Conservation (phyloP, 202 grass and related monocot species). For the Panicum virgatum region DNA sequence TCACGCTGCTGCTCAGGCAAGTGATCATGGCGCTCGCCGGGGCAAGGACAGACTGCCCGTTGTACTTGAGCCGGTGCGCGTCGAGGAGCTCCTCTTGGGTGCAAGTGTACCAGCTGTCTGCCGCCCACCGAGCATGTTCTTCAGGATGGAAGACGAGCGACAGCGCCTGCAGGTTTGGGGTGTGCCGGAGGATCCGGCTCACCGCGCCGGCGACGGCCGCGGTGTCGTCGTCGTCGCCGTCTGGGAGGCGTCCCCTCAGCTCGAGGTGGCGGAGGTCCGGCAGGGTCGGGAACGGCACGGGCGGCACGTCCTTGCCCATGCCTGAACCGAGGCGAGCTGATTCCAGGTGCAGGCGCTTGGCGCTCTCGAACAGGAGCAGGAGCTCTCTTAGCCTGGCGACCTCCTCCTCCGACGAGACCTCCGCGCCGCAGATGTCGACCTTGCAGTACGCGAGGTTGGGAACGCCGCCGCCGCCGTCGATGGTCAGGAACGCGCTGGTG, state of each 20-base stretch:
- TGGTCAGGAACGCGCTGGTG: background rate
- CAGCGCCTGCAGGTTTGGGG: background rate
- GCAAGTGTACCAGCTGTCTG: background rate
- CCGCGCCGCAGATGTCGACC: conserved; percentile 8
- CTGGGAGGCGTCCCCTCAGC: background rate
- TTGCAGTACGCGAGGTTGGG: background rate
- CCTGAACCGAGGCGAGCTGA: background rate
- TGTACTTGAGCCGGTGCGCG: conserved; percentile 10
- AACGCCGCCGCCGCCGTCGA: background rate
- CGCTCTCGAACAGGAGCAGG: background rate
- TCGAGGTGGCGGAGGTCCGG: background rate
- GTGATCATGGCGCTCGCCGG: background rate
- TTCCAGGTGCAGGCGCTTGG: background rate
- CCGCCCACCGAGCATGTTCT: too few species aligned
- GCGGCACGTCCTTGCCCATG: background rate
- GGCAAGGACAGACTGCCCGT: background rate
- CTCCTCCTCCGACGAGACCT: background rate
- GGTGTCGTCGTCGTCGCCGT: background rate
- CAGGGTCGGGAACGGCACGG: background rate
- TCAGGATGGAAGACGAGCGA: conserved; percentile 4
- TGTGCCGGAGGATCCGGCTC: conserved; percentile 1
- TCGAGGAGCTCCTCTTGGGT: background rate
- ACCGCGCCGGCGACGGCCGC: background rate
- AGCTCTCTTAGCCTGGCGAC: background rate
- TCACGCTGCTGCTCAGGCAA: conserved; percentile 19